Evolutionary conservation across 2,329 filamentous ascomycete genomes (phyloP).

Genomic region (Ophiostoma tasmaniense): DNA sequence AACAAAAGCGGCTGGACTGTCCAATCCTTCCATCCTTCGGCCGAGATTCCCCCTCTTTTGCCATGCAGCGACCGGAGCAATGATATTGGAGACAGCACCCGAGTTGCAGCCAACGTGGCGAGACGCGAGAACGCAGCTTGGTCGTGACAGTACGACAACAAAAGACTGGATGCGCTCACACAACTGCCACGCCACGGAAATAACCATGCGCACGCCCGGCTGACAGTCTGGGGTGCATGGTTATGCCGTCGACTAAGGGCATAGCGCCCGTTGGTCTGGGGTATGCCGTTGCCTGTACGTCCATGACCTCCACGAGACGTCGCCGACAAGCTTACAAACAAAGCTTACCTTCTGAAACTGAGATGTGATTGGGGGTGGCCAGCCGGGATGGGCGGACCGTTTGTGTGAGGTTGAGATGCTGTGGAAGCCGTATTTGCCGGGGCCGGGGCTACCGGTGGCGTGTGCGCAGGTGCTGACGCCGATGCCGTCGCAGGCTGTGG

Average conservation of each 20-base stretch:
- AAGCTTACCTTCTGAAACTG: constrained; percentile 15
- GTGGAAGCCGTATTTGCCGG: background rate
- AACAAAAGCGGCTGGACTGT: background rate
- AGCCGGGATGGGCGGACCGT: constrained; percentile 1
- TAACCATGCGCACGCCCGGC: background rate
- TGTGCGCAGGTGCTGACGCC: background rate
- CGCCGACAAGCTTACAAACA: background rate
- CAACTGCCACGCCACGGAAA: background rate
- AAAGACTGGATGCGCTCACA: background rate
- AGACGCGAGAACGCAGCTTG: background rate
- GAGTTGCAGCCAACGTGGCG: background rate
- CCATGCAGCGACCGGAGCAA: background rate
- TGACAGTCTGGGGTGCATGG: background rate
- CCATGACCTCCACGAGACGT: background rate
- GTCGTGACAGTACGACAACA: background rate
- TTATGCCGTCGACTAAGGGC: too few species aligned
- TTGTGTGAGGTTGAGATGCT: background rate
- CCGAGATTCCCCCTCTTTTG: background rate
- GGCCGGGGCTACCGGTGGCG: background rate
- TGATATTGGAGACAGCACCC: background rate
- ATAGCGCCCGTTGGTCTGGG: background rate
- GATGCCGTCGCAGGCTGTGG: background rate
- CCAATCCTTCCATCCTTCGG: background rate
- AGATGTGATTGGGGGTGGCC: constrained; percentile 12
- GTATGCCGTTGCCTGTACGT: background rate